Evolutionary conservation across 345 rosid genomes (phyloP), one percentile per base, ranked within the genome.

Genomic region (Arabidopsis suecica): DNA sequence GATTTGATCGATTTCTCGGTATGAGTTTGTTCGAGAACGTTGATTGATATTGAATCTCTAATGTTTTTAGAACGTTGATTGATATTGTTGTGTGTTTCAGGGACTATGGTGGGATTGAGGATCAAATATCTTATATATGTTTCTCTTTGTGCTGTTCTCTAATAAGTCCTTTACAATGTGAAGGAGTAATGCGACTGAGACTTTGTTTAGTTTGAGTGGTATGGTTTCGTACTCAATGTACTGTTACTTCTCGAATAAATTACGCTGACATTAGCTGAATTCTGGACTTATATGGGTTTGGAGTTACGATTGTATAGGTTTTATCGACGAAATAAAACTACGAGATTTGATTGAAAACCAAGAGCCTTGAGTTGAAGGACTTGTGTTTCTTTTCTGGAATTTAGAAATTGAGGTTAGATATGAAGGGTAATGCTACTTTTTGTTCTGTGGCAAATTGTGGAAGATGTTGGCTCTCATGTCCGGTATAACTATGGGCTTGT

Each of bases 161-260:
- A 71, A 71, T 73, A 73, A 58, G 13, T 42, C 47, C 55, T 63
- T 41, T 10, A 53, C n/a, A 61, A 40, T 40, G 51, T 38, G 30
- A 61, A 28, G 54, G 49, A 49, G 16, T 41, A 30, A 7, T 61
- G 25, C 7, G 4, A 71, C 40, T 5, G n/a, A 37, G 28, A 23
- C 32, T 71, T 9, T 36, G 49, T 47, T 40, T 9, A 9, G 6
- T 47, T 7, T 51, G 13, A 65, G 33, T 20, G 5, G n/a, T 70
- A 70, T 44, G 65, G 1, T 47, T 59, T 59, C 48, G 13, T 58
- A 65, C 37, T 44, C 13, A 22, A 9, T 70, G 45, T 33, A 40
- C 5, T 25, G 23, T 30, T 57, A 40, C 20, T 54, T 40, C 13
- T 57, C 9, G 34, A 45, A 1, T 59, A 32, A 71, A 11, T 58